Percentiles rank a stretch among this genome's conserved stretches.
Evolutionary conservation across 495 filamentous ascomycete species (phyloP).

Genomic region (Talaromyces adpressus): DNA sequence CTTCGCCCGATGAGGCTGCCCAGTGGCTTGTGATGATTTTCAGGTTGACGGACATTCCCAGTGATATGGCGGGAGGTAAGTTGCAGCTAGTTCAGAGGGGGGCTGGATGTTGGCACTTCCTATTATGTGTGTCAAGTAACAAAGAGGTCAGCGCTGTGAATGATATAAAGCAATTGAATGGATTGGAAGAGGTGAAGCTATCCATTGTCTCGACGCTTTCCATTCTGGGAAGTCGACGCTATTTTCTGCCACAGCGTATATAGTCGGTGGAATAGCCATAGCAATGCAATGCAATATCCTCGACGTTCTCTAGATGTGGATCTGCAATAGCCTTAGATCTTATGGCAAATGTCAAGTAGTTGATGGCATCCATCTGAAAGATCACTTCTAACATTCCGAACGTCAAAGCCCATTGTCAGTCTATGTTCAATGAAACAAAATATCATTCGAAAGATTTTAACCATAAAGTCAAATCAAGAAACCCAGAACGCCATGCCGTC

Average conservation of each 20-base stretch:
- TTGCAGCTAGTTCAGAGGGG: neutral
- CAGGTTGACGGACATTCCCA: neutral
- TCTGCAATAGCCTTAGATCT: neutral
- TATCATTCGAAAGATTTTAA: neutral
- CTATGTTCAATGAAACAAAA: neutral
- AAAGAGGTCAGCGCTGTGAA: neutral
- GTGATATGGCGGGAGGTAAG: neutral
- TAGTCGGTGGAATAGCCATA: neutral
- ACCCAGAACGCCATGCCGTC: slow-evolving; percentile 5
- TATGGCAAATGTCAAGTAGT: neutral
- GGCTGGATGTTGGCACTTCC: neutral
- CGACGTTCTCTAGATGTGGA: neutral
- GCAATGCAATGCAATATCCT: neutral
- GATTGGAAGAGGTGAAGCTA: neutral
- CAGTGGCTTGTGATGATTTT: neutral
- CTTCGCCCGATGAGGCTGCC: neutral
- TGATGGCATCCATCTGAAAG: neutral
- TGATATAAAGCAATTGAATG: neutral
- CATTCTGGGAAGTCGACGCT: neutral
- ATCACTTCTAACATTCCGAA: neutral
- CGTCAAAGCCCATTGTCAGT: neutral
- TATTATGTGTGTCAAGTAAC: neutral
- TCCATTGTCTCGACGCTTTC: neutral
- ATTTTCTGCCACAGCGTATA: neutral
- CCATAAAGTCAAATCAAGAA: neutral